Conservation (phyloP, 352 stramenopile genomes). For the Phytopythium aichiense region DNA sequence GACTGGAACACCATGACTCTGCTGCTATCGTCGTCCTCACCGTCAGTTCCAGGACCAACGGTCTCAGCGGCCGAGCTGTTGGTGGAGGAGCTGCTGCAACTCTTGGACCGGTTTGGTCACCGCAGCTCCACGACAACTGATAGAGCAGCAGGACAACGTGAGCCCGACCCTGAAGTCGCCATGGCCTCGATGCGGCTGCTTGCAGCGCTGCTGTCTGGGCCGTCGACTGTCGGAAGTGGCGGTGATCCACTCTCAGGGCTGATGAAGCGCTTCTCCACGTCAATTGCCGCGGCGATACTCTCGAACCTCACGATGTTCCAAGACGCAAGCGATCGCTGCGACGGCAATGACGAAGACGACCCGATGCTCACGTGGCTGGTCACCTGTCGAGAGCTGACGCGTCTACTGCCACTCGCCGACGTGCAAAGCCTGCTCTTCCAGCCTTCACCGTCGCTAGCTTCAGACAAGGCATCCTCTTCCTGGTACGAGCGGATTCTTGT, state of each 20-base stretch:
- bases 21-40: background rate
- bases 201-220: background rate
- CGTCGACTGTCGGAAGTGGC: background rate
- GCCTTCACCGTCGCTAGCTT: background rate
- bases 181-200: conserved; percentile 11
- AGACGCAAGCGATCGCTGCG: background rate
- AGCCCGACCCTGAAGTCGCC: conserved; percentile 7
- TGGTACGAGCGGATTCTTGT: conserved; percentile 18
- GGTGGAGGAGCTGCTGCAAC: conserved; percentile 18
- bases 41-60: background rate
- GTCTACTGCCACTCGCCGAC: conserved; percentile 6
- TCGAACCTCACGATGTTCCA: conserved; percentile 12
- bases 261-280: conserved; percentile 10
- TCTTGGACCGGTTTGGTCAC: conserved; percentile 21
- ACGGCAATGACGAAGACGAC: background rate
- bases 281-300: conserved; percentile 15
- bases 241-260: conserved; percentile 4
- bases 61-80: background rate
- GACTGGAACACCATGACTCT: conserved; percentile 28
- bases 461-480: background rate
- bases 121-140: background rate
- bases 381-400: conserved; percentile 6
- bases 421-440: background rate
- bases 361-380: conserved; percentile 18
- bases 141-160: conserved; percentile 6